Conservation (phyloP, 140 eudicot genomes). For the Anethum foeniculum region DNA sequence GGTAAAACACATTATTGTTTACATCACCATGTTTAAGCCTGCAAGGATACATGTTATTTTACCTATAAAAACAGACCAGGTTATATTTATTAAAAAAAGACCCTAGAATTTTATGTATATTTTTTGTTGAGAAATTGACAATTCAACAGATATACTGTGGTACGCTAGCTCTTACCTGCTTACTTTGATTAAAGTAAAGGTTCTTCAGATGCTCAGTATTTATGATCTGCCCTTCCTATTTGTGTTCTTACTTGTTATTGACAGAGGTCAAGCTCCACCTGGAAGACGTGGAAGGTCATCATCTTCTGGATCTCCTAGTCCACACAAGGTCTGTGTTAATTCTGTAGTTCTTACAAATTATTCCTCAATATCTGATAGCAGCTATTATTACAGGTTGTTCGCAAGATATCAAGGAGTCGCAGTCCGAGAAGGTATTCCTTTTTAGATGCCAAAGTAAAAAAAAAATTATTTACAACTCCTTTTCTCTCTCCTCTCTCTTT, state of each 20-base stretch:
- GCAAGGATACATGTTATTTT: not conserved
- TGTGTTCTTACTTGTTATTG: conserved; percentile 11
- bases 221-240: not conserved
- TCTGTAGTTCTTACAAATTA: not conserved
- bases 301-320: conserved; percentile 84
- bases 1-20: conserved; percentile 30
- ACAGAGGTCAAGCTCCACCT: conserved; percentile 65
- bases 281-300: conserved; percentile 73
- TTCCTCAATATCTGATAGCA: not conserved
- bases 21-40: not conserved
- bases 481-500: not conserved
- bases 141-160: not conserved
- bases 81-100: not conserved
- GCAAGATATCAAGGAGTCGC: conserved; percentile 71
- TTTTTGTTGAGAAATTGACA: not conserved
- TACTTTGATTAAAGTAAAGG: not conserved
- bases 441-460: not conserved
- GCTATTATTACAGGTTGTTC: conserved; percentile 44
- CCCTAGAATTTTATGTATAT: not conserved
- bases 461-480: not conserved
- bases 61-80: not conserved
- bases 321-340: conserved; percentile 57
- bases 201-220: not conserved
- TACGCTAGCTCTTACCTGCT: not conserved
- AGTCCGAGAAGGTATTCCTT: conserved; percentile 62